Percentiles rank a stretch among this genome's conserved stretches.
phyloP scores from a whole-genome alignment of 805 yeast species.

The Yarrowia hollandica region DNA sequence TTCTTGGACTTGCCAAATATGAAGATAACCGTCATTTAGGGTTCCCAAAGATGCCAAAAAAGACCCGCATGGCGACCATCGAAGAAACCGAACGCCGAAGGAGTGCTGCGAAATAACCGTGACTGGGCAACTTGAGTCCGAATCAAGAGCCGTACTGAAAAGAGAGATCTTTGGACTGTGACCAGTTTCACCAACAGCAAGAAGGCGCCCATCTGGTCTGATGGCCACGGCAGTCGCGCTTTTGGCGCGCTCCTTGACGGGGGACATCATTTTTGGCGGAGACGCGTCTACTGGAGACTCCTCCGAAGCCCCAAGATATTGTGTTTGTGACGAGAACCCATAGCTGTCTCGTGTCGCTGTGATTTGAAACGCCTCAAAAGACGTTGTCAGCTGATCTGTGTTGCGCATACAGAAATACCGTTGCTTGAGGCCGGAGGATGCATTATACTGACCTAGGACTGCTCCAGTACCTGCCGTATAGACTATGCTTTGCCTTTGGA shows the following conservation, averaged over 20 bases:
- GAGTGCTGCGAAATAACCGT: conserved; percentile 60
- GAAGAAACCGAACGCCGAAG: conserved; percentile 58
- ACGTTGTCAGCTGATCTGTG: background rate
- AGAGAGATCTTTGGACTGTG: conserved; percentile 64
- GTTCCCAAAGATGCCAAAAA: conserved; percentile 62
- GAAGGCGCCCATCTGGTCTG: conserved; percentile 52
- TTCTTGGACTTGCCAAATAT: conserved; percentile 54
- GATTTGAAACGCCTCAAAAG: conserved; percentile 17
- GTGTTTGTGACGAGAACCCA: background rate
- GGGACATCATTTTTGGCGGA: conserved; percentile 39
- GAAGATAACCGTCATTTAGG: conserved; percentile 67
- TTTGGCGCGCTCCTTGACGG: conserved; percentile 46
- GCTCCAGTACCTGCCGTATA: conserved; percentile 41
- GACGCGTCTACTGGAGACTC: conserved; percentile 28
- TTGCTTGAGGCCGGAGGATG: background rate
- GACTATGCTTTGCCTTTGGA: conserved; percentile 32
- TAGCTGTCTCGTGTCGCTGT: conserved; percentile 2
- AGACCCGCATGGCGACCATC: conserved; percentile 60
- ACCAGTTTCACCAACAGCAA: conserved; percentile 74
- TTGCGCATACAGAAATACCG: conserved; percentile 4
- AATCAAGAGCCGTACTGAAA: conserved; percentile 54
- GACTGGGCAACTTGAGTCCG: conserved; percentile 51
- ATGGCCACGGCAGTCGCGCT: conserved; percentile 58
- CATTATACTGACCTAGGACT: conserved; percentile 30
- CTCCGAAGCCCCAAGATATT: conserved; percentile 4